Base-by-base conservation (phyloP, 768 basidiomycete genomes). In the Trametes villosa region DNA sequence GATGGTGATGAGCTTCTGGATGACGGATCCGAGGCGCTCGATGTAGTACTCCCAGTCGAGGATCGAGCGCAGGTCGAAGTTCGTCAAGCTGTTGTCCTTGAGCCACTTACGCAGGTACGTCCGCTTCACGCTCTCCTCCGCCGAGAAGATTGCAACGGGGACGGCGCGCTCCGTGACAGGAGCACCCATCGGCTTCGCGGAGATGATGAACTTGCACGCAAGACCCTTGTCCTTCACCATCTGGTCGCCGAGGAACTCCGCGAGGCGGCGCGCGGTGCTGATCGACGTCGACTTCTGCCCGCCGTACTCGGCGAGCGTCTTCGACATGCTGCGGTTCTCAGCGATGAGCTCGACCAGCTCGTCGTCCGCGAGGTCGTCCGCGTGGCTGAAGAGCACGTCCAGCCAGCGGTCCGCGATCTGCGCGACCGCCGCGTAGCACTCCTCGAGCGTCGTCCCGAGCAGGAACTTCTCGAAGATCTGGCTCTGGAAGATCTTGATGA, bases 151-250 rank as follows among this genome's bases (percentile, higher is more conserved):
- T 18, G 97, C 97, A 17, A 99, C 86, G 5, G 97, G 97, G 46
- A 99, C 86, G 9, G 96, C 97, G 48, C 97, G 87, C 62, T 98
- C 97, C 5, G 97, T 98, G 65, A 99, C 95, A 1, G 97, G 94
- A 0, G 96, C 92, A 2, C 96, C 96, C 17, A 83, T 78, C 2
- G 97, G 97, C 69, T 91, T 92, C 3, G 91, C 90, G 26, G 96
- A 98, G 70, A 99, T 98, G 79, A 99, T 94, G 76, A 99, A 99
- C 71, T 94, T 95, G 82, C 97, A 98, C 9, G 97, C 93, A 18
- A 99, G 86, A 58, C 97, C 97, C 72, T 98, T 99, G 78, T 98
- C 97, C 75, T 98, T 98, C 68, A 98, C 96, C 97, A 99, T 99
- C 68, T 95, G 92, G 71, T 95, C 88, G 31, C 97, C 97, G 57